Base-by-base conservation (phyloP, 2,329 filamentous ascomycete species). In the Aspergillus sp. region DNA sequence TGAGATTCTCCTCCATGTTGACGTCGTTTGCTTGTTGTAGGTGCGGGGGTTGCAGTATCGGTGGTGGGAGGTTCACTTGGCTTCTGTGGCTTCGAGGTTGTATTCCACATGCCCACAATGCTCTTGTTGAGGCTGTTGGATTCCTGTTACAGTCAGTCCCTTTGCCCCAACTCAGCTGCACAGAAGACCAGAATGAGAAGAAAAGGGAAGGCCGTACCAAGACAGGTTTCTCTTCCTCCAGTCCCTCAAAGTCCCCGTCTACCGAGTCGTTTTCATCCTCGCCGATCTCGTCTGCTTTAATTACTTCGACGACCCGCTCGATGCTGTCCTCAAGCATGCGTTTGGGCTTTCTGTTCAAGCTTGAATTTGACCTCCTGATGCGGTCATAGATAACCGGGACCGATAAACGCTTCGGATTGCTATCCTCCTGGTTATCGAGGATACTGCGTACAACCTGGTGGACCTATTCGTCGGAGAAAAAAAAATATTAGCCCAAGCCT, bases 311-410 rank as follows among this genome's bases (percentile, higher is more conserved):
- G 0, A 92, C 90, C 7, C 90, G 80, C 56, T 95, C 90, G 57
- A 97, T 90, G 33, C 88, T 87, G 57, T 94, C 89, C 68, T 96
- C 89, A 1, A 97, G 75, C 0, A 87, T 78, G 55, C 85, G 86
- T 70, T 94, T 95, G 36, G 90, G 90, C 60, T 88, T 85, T 19
- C 94, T 80, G 57, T 89, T 90, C 19, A 97, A 73, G 49, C 88
- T 91, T 0, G 91, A 95, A 68, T 96, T 96, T 13, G 91, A 96
- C 47, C 79, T 76, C 61, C 91, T 89, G 56, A 97, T 90, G 53
- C 82, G 83, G 36, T 91, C 86, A 67, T 94, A 96, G 1, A 95
- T 81, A 2, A 76, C 72, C 2, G 79, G 72, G 3, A 87, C 76
- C 1, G 82, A 85, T 6, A 88, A 73, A 49, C 76, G 78, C 7